Conservation (phyloP, 768 basidiomycete species). For the Leccinum fibrillosum region DNA sequence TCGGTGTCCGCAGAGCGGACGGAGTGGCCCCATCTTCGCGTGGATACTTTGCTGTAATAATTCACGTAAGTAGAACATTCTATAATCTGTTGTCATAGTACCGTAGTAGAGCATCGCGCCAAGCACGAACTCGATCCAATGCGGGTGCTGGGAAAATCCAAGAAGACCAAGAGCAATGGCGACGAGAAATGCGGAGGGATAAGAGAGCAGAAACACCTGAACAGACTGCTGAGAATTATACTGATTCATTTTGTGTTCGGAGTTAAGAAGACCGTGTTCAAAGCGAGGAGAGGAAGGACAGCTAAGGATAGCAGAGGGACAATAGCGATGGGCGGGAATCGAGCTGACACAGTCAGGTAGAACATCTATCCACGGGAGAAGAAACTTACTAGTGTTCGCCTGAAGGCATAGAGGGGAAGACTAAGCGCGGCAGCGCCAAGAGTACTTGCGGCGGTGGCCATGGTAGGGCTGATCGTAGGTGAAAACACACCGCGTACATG, state of each 20-base stretch:
- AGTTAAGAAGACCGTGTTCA: constrained; percentile 56
- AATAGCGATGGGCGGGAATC: constrained; percentile 44
- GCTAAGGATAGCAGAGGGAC: constrained; percentile 57
- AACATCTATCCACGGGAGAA: not conserved
- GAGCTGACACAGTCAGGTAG: constrained; percentile 36
- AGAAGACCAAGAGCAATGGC: constrained; percentile 56
- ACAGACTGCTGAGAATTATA: constrained; percentile 48
- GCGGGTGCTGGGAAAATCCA: constrained; percentile 59
- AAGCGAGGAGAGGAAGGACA: constrained; percentile 60
- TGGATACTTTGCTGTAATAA: constrained; percentile 49
- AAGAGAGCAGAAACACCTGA: constrained; percentile 59
- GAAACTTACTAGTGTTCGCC: constrained; percentile 51
- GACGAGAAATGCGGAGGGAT: constrained; percentile 46
- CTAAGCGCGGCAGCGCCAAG: constrained; percentile 63
- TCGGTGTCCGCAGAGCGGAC: constrained; percentile 46
- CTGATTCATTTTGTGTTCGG: constrained; percentile 46
- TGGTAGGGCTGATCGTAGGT: constrained; percentile 54
- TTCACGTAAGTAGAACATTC: constrained; percentile 6
- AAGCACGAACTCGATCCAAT: constrained; percentile 58
- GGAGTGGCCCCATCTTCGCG: constrained; percentile 41
- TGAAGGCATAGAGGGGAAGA: constrained; percentile 62
- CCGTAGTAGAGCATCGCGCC: constrained; percentile 63
- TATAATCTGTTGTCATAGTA: constrained; percentile 28
- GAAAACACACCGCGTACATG: constrained; percentile 58
- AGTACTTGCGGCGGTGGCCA: constrained; percentile 53